Evolutionary conservation across 768 basidiomycete genomes (phyloP), one percentile per base, ranked within the genome.

Genomic region (Naematelia encephala): DNA sequence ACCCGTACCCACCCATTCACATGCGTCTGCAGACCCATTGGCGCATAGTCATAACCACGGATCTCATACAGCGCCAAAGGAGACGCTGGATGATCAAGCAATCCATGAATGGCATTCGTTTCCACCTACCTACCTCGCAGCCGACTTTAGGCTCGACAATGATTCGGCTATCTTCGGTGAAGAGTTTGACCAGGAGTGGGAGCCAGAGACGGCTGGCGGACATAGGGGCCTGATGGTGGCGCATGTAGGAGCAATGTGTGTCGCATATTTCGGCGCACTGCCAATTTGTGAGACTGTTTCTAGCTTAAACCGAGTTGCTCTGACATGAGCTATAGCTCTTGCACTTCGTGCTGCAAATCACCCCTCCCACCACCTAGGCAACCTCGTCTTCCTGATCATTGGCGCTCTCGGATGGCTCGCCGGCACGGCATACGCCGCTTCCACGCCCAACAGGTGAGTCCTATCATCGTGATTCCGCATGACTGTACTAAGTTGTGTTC

Each of bases 191-290:
- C 52, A 51, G 13, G 23, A 16, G 5, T 70, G 68, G 68, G 42
- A 67, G 47, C 54, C 59, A 8, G 60, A 62, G 34, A 51, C 56
- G 10, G 51, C 63, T 2, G 39, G 48, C 5, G 62, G 66, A 2
- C 72, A 77, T 45, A 61, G 60, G 39, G 82, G 81, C 13, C 78
- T 91, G 58, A 89, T 93, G 80, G 79, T 82, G 43, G 72, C 85
- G 2, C 93, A 96, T 75, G 84, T 81, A n/a, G 55, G 86, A 3
- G 83, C 84, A 66, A 88, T 91, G 86, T 80, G 78, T 56, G 73
- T 87, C 1, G 91, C 90, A 14, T 94, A 90, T 78, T 91, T 96
- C 69, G 82, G 85, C 13, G 84, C 85, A 12, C 81, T 96, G 21
- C 93, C 92, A 21, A 81, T 86, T 45, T 85, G 91, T 92, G 73